Percentiles rank a stretch among this genome's conserved stretches.
These are phyloP conservation scores for Heterobasidion irregulare DNA, from an alignment of 1,284 basidiomycete species.

Conservation along the genomic window DNA sequence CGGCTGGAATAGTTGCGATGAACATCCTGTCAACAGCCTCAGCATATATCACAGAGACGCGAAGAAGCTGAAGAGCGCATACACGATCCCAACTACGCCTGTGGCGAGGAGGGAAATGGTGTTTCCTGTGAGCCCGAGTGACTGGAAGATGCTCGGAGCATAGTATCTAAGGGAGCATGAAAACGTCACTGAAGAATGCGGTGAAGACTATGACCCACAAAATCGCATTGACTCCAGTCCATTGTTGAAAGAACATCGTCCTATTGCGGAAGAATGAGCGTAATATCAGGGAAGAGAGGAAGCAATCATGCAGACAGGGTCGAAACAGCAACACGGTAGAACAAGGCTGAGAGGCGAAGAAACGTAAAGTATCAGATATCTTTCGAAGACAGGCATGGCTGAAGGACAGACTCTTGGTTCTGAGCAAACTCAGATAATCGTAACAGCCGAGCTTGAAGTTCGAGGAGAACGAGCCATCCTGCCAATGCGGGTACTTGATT, in stretches of 20 bases:
- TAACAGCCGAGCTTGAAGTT: slow-evolving; percentile 54
- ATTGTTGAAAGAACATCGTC: slow-evolving; percentile 73
- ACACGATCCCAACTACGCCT: slow-evolving; percentile 77
- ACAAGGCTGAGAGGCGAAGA: slow-evolving; percentile 29
- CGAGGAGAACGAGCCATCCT: slow-evolving; percentile 50
- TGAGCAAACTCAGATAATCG: slow-evolving; percentile 48
- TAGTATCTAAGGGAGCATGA: slow-evolving; percentile 27
- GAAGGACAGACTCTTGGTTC: slow-evolving; percentile 34
- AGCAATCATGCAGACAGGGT: slow-evolving; percentile 36
- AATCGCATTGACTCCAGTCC: slow-evolving; percentile 59
- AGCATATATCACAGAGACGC: neutral
- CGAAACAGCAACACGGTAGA: slow-evolving; percentile 52
- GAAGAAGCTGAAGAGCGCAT: slow-evolving; percentile 15
- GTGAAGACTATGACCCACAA: slow-evolving; percentile 22
- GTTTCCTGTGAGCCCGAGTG: slow-evolving; percentile 49
- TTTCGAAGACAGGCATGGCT: neutral
- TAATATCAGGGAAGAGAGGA: neutral
- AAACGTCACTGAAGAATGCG: neutral
- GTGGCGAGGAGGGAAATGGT: slow-evolving; percentile 65
- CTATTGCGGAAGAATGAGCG: slow-evolving; percentile 17
- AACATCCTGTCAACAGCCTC: slow-evolving; percentile 43
- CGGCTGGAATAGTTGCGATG: slow-evolving; percentile 65
- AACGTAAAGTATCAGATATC: slow-evolving; percentile 3
- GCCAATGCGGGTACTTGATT: slow-evolving; percentile 51
- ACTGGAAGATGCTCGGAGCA: slow-evolving; percentile 55